phyloP scores from a whole-genome alignment of 2,329 filamentous ascomycete species.

The Curvularia lunata region DNA sequence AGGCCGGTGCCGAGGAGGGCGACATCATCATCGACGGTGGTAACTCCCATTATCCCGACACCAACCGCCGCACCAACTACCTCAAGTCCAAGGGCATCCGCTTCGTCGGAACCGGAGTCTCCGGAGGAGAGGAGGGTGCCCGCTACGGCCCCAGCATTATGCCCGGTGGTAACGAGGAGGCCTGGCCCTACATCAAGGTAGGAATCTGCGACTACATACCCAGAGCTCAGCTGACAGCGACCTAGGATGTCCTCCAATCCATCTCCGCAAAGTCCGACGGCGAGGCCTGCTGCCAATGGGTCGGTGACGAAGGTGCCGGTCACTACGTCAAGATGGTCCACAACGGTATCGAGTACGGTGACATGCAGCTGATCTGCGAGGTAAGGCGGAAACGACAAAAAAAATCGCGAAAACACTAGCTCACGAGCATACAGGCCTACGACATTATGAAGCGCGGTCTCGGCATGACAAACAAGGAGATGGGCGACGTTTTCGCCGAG shows the following conservation, averaged over 20 bases:
- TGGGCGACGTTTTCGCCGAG: slow-evolving; percentile 89
- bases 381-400: slow-evolving; percentile 58
- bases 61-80: slow-evolving; percentile 95
- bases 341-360: slow-evolving; percentile 99
- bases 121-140: slow-evolving; percentile 98
- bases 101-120: slow-evolving; percentile 97
- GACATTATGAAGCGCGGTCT: slow-evolving; percentile 99
- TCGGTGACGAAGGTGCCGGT: slow-evolving; percentile 98
- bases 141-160: slow-evolving; percentile 97
- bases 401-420: neutral
- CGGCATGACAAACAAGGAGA: slow-evolving; percentile 87
- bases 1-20: slow-evolving; percentile 59
- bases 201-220: neutral
- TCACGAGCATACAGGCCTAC: slow-evolving; percentile 73
- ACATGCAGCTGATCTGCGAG: slow-evolving; percentile 99
- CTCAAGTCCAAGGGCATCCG: slow-evolving; percentile 84
- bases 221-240: slow-evolving; percentile 23
- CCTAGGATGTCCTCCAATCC: slow-evolving; percentile 88
- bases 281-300: slow-evolving; percentile 99
- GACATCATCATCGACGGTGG: slow-evolving; percentile 99
- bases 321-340: slow-evolving; percentile 99
- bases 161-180: slow-evolving; percentile 98
- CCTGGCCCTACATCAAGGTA: slow-evolving; percentile 91
- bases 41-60: slow-evolving; percentile 99
- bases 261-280: slow-evolving; percentile 97